Evolutionary conservation across 257 asterid genomes (phyloP), one percentile per base, ranked within the genome.

Genomic region (Salvia hispanica): DNA sequence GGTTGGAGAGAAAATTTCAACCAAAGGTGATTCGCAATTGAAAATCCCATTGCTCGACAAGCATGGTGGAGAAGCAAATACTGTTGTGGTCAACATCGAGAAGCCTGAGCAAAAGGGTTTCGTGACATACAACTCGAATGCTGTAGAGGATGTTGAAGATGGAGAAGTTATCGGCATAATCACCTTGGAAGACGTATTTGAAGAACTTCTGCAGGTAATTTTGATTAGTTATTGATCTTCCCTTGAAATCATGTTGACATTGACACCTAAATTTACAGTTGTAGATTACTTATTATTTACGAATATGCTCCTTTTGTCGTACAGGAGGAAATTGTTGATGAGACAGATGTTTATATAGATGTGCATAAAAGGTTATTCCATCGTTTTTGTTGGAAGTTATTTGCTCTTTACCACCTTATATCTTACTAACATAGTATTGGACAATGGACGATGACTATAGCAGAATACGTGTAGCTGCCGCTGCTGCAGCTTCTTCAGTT

Each of bases 241-340:
- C 66, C 36, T 42, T 61, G 12, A 51, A 51, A 3, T 18, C 21
- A 18, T 18, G 21, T 18, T 18, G 21, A 18, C 21, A 18, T 18
- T 25, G 31, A 2, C 31, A 25, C 31, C 31, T 25, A 25, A 25
- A 25, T 63, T 31, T 51, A 28, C 56, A 40, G 36, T 25, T 25
- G 31, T 25, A 25, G 31, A 25, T 25, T 25, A n/a, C n/a, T n/a
- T n/a, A 25, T 25, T 25, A 25, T 25, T 25, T 25, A 25, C 31
- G 2, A 25, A 25, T 25, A 25, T 25, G 31, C 31, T 25, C 31
- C 2, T 25, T 25, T 0, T 25, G 58, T 66, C 76, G 62, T 62
- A 77, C 92, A 94, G 99, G 96, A 91, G 79, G 97, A 94, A 83
- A 94, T 94, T 64, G 97, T 94, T 9, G 99, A 94, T 40, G 99